Conservation (phyloP, 2,329 filamentous ascomycete species). For the Pseudogymnoascus sp. region DNA sequence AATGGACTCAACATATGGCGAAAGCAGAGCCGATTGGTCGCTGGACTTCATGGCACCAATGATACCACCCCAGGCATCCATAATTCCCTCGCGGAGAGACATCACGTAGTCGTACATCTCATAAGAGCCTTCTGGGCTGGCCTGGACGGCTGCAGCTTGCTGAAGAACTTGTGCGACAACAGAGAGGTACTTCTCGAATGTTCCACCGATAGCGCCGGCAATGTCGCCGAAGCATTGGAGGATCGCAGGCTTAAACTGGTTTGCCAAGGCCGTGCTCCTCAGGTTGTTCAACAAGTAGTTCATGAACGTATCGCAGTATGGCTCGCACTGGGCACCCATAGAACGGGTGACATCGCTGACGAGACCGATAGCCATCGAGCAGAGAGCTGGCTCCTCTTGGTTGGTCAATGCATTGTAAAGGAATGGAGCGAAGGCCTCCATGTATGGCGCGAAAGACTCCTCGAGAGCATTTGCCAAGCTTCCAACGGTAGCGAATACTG, state of each 20-base stretch:
- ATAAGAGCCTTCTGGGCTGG: conserved; percentile 71
- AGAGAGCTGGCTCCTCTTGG: conserved; percentile 88
- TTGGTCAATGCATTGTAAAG: conserved; percentile 90
- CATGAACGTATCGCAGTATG: conserved; percentile 97
- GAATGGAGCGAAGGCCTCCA: conserved; percentile 90
- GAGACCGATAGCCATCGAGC: conserved; percentile 93
- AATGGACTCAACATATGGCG: conserved; percentile 74
- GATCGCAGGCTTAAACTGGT: conserved; percentile 97
- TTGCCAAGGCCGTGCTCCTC: conserved; percentile 76
- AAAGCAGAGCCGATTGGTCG: conserved; percentile 63
- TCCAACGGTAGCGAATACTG: conserved; percentile 85
- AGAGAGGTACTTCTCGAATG: conserved; percentile 87
- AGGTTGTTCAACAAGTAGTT: conserved; percentile 93
- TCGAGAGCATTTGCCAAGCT: conserved; percentile 87
- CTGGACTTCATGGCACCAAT: conserved; percentile 87
- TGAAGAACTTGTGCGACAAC: conserved; percentile 92
- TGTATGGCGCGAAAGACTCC: conserved; percentile 91
- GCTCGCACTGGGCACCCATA: conserved; percentile 81
- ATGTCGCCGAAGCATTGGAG: conserved; percentile 98
- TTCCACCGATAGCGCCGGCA: conserved; percentile 82
- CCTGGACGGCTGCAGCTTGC: conserved; percentile 78
- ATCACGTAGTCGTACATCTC: conserved; percentile 97
- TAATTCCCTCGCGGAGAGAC: conserved; percentile 91
- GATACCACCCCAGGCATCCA: conserved; percentile 98
- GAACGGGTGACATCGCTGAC: conserved; percentile 95